Evolutionary conservation across 305 asterid species (phyloP).

Genomic region (Fraxinus latifolia): DNA sequence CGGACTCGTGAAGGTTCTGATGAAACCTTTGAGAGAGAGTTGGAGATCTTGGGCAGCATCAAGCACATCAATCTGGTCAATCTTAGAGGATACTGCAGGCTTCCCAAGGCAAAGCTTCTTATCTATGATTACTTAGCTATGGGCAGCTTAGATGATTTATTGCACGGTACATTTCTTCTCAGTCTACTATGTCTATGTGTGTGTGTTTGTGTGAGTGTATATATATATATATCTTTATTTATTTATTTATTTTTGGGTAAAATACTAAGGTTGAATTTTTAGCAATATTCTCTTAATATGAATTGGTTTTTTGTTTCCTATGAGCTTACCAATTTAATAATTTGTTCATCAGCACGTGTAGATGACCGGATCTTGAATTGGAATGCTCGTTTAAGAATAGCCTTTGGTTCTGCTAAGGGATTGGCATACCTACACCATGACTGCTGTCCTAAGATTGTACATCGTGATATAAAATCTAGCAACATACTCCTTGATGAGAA

Average conservation of each 20-base stretch:
- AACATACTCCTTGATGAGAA: slow-evolving; percentile 88
- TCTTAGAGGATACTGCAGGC: slow-evolving; percentile 89
- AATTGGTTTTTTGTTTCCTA: neutral
- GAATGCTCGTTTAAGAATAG: slow-evolving; percentile 72
- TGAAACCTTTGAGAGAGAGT: slow-evolving; percentile 87
- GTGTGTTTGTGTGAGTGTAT: too few species aligned
- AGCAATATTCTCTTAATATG: neutral
- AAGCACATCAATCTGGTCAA: slow-evolving; percentile 90
- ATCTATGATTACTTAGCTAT: slow-evolving; percentile 80
- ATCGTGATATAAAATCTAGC: slow-evolving; percentile 91
- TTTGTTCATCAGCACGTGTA: slow-evolving; percentile 38
- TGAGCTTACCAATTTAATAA: neutral
- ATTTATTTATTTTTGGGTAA: neutral
- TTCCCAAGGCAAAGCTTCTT: slow-evolving; percentile 82
- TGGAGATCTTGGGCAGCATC: slow-evolving; percentile 87
- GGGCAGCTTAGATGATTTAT: slow-evolving; percentile 86
- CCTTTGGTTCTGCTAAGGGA: slow-evolving; percentile 91
- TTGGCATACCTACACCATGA: slow-evolving; percentile 89
- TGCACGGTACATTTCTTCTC: slow-evolving; percentile 66
- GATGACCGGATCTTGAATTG: slow-evolving; percentile 60
- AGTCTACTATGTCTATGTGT: neutral
- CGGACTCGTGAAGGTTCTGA: slow-evolving; percentile 83
- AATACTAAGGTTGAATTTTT: neutral
- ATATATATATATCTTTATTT: too few species aligned
- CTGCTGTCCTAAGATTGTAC: slow-evolving; percentile 79